A percentile compares a stretch with the other conserved stretches of the same genome.
Evolutionary conservation across 2,329 filamentous ascomycete genomes (phyloP).

Genomic region (Exophiala dermatitidis): DNA sequence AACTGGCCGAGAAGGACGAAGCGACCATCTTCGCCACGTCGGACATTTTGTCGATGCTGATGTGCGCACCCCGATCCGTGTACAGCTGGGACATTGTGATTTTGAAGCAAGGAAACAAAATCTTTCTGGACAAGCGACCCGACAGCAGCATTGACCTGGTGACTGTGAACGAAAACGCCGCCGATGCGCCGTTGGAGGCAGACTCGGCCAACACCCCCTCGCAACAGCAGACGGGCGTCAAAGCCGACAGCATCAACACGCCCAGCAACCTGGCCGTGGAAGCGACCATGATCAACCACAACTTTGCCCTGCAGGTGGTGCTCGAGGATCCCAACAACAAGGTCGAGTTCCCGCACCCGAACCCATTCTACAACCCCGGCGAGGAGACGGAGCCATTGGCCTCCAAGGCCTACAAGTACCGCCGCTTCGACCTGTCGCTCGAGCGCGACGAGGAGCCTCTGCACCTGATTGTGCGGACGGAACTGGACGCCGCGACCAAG

Average conservation of each 20-base stretch:
- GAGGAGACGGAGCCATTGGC: conserved; percentile 91
- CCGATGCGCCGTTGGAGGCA: conserved; percentile 84
- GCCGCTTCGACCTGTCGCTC: conserved; percentile 88
- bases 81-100: conserved; percentile 99
- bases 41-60: conserved; percentile 96
- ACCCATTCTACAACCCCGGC: conserved; percentile 93
- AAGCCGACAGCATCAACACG: conserved; percentile 92
- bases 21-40: conserved; percentile 96
- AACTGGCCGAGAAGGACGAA: conserved; percentile 90
- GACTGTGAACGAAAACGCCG: conserved; percentile 97
- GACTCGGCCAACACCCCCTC: conserved; percentile 52
- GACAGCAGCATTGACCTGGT: conserved; percentile 93
- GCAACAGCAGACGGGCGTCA: conserved; percentile 44
- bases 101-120: conserved; percentile 84
- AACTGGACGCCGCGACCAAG: conserved; percentile 93
- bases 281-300: conserved; percentile 99
- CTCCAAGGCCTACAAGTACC: conserved; percentile 97
- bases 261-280: conserved; percentile 89
- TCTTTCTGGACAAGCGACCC: conserved; percentile 98
- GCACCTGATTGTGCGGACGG: conserved; percentile 86
- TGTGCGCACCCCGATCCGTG: conserved; percentile 93
- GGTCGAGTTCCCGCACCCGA: conserved; percentile 76
- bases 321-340: conserved; percentile 70
- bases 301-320: conserved; percentile 95
- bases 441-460: conserved; percentile 87